Conservation (phyloP, 805 yeast species). For the Nakazawaea molendinolei region DNA sequence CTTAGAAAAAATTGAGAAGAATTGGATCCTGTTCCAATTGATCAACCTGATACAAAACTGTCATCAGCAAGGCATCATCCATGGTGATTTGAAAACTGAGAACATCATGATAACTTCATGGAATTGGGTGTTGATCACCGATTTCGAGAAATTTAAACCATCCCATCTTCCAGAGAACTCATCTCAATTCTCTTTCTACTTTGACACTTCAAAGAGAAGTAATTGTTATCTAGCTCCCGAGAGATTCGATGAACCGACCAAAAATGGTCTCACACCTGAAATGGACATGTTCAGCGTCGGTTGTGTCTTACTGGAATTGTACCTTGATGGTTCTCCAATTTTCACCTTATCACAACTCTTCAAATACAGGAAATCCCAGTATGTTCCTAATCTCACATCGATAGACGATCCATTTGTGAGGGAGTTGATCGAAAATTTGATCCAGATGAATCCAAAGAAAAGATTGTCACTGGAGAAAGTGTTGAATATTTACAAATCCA, state of each 20-base stretch:
- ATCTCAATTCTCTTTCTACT: slow-evolving; percentile 83
- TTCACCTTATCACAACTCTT: slow-evolving; percentile 85
- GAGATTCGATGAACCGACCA: slow-evolving; percentile 45
- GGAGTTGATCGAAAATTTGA: slow-evolving; percentile 56
- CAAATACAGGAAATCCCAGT: slow-evolving; percentile 68
- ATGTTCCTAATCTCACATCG: slow-evolving; percentile 52
- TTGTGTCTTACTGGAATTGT: slow-evolving; percentile 87
- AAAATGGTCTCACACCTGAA: slow-evolving; percentile 37
- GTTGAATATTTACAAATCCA: slow-evolving; percentile 40
- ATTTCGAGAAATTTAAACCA: slow-evolving; percentile 85
- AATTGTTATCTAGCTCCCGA: slow-evolving; percentile 94
- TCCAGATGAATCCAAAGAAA: slow-evolving; percentile 51
- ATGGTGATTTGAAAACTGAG: slow-evolving; percentile 91
- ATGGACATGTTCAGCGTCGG: slow-evolving; percentile 85
- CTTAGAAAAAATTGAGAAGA: slow-evolving; percentile 70
- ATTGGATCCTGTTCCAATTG: slow-evolving; percentile 80
- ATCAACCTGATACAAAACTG: slow-evolving; percentile 54
- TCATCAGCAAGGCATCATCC: slow-evolving; percentile 57
- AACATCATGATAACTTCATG: slow-evolving; percentile 81
- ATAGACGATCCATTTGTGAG: slow-evolving; percentile 46
- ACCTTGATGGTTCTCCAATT: slow-evolving; percentile 78
- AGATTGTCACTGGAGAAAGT: slow-evolving; percentile 52
- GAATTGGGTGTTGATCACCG: slow-evolving; percentile 80
- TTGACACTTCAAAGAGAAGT: slow-evolving; percentile 83
- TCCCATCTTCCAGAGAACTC: slow-evolving; percentile 86